Conservation (phyloP, 257 asterid genomes). For the Anisodus tanguticus region DNA sequence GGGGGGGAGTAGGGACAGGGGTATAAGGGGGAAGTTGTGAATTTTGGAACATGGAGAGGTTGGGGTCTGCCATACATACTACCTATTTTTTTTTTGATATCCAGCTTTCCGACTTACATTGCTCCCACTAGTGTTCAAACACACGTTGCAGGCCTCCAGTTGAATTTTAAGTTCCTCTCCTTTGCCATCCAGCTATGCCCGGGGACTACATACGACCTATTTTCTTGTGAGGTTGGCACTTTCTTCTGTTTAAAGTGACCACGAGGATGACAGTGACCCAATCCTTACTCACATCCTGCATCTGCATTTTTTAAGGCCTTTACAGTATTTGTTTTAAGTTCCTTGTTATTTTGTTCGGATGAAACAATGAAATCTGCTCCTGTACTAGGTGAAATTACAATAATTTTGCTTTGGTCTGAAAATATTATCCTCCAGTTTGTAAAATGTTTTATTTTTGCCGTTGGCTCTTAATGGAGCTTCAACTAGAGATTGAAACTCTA, state of each 20-base stretch:
- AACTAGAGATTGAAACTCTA: neutral
- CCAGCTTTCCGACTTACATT: too few relatives aligned
- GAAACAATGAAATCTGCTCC: neutral
- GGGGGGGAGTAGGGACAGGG: slow-evolving; percentile 30
- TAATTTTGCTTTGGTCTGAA: neutral
- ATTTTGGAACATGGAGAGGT: slow-evolving; percentile 63
- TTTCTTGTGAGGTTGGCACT: slow-evolving; percentile 49
- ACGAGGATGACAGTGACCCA: slow-evolving; percentile 42
- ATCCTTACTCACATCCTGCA: slow-evolving; percentile 31
- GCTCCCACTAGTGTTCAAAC: too few relatives aligned
- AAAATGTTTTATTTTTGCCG: too few relatives aligned
- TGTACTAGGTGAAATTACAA: neutral
- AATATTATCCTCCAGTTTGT: too few relatives aligned
- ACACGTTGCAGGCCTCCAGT: too few relatives aligned
- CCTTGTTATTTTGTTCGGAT: too few relatives aligned
- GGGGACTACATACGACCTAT: slow-evolving; percentile 32
- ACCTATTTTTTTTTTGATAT: slow-evolving; percentile 12
- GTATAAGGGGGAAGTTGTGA: slow-evolving; percentile 38
- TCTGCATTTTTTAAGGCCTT: neutral
- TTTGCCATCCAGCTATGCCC: too few relatives aligned
- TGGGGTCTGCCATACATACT: slow-evolving; percentile 53
- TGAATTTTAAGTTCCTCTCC: too few relatives aligned
- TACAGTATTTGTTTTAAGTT: neutral
- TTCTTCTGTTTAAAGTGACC: slow-evolving; percentile 41
- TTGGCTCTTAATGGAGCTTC: too few relatives aligned